phyloP scores from a whole-genome alignment of 495 filamentous ascomycete genomes.

The Hypoxylon cercidicola region DNA sequence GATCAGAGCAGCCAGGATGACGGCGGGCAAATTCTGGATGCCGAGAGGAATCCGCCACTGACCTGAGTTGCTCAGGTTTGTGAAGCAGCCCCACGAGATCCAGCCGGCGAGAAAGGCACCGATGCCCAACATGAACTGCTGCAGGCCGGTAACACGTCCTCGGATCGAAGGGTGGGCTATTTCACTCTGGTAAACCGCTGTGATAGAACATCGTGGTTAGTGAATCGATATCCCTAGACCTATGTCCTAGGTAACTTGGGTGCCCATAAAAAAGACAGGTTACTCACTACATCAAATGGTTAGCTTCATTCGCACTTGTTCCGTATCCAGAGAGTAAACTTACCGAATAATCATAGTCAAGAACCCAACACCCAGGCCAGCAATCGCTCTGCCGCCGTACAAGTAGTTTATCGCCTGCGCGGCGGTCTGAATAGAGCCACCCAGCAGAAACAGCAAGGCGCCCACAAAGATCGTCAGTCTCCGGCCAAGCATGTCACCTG shows the following conservation, averaged over 20 bases:
- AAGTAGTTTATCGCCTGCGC: conserved; percentile 49
- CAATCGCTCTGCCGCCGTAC: conserved; percentile 52
- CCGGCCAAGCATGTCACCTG: conserved; percentile 57
- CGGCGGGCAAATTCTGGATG: conserved; percentile 68
- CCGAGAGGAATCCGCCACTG: conserved; percentile 68
- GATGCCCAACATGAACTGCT: conserved; percentile 71
- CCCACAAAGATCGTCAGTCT: conserved; percentile 56
- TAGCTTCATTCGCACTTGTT: conserved; percentile 5
- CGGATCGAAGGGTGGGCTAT: conserved; percentile 61
- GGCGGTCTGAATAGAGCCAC: conserved; percentile 54
- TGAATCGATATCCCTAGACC: conserved; percentile 47
- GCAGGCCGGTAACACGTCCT: conserved; percentile 65
- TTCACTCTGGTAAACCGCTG: conserved; percentile 62
- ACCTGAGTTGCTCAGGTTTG: conserved; percentile 40
- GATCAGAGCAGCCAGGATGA: conserved; percentile 64
- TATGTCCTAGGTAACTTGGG: not conserved
- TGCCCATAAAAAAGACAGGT: not conserved
- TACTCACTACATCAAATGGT: conserved; percentile 24
- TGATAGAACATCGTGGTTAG: conserved; percentile 52
- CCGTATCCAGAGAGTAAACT: not conserved
- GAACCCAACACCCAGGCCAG: conserved; percentile 58
- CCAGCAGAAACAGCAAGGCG: conserved; percentile 52
- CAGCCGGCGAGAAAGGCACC: conserved; percentile 60
- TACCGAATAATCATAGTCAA: conserved; percentile 61
- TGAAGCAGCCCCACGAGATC: conserved; percentile 56